Evolutionary conservation across 345 rosid species (phyloP).

Genomic region (Brassica rapa): DNA sequence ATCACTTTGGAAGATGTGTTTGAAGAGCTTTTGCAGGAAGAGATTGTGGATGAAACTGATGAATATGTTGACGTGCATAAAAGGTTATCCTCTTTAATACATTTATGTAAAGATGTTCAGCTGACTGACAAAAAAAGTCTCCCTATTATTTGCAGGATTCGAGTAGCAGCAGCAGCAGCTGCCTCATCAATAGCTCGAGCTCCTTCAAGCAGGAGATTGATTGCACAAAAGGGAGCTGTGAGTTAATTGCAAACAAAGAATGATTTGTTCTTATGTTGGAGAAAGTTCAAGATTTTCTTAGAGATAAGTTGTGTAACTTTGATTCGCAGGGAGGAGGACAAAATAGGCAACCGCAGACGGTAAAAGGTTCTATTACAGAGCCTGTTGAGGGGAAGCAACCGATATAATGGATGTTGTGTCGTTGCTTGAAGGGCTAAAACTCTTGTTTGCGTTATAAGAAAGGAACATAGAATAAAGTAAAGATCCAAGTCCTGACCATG

Average conservation of each 20-base stretch:
- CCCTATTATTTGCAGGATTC: slow-evolving; percentile 58
- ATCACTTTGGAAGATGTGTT: slow-evolving; percentile 97
- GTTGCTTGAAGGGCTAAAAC: slow-evolving; percentile 6
- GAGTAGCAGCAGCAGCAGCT: slow-evolving; percentile 93
- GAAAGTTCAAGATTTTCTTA: not conserved
- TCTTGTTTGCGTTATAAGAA: slow-evolving; percentile 9
- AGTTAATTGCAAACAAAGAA: slow-evolving; percentile 6
- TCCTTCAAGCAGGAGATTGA: slow-evolving; percentile 79
- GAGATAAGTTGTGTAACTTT: not conserved
- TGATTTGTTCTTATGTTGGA: not conserved
- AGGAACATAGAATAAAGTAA: slow-evolving; percentile 19
- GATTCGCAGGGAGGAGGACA: slow-evolving; percentile 37
- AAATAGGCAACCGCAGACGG: slow-evolving; percentile 30
- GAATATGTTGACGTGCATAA: slow-evolving; percentile 97
- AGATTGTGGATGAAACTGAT: slow-evolving; percentile 98
- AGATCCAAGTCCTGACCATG: not conserved
- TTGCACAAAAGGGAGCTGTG: slow-evolving; percentile 48
- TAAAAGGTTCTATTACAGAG: slow-evolving; percentile 15
- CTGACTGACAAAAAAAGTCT: not conserved
- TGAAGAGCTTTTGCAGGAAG: slow-evolving; percentile 96
- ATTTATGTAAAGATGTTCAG: not conserved
- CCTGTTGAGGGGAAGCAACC: slow-evolving; percentile 17
- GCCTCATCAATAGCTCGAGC: slow-evolving; percentile 92
- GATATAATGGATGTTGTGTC: not conserved
- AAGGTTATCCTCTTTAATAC: slow-evolving; percentile 47